Percentiles rank a stretch among this genome's conserved stretches.
Conservation (phyloP, 495 filamentous ascomycete genomes). For the Neurospora pannonica region DNA sequence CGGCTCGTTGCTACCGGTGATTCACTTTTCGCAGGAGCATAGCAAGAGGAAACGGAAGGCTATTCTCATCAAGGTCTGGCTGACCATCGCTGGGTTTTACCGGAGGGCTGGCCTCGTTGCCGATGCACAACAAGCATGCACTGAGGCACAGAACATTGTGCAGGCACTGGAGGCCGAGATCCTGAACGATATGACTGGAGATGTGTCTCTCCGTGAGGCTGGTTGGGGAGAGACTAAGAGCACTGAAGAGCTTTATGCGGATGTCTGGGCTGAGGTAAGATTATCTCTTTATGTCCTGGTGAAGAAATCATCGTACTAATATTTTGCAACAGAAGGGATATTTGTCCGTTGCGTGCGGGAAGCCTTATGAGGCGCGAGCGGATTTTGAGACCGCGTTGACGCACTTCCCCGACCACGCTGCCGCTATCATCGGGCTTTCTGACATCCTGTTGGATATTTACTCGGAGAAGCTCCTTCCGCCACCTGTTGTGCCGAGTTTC, state of each 20-base stretch:
- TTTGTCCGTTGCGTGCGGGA: constrained; percentile 50
- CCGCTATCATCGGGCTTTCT: constrained; percentile 71
- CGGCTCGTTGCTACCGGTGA: constrained; percentile 29
- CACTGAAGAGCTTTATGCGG: constrained; percentile 70
- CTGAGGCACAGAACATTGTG: constrained; percentile 69
- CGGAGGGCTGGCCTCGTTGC: constrained; percentile 66
- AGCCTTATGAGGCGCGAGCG: constrained; percentile 56
- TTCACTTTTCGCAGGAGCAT: constrained; percentile 42
- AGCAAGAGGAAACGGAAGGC: constrained; percentile 48
- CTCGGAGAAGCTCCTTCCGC: constrained; percentile 47
- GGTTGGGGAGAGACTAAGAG: constrained; percentile 69
- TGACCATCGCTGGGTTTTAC: constrained; percentile 80
- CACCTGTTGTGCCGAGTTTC: constrained; percentile 31
- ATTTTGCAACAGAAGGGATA: constrained; percentile 49
- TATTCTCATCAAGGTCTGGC: constrained; percentile 72
- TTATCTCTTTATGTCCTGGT: neutral
- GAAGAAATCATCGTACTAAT: constrained; percentile 21
- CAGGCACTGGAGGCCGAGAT: constrained; percentile 45
- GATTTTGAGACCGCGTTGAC: constrained; percentile 73
- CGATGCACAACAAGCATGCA: constrained; percentile 67
- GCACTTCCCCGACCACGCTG: constrained; percentile 64
- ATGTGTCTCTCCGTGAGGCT: constrained; percentile 42
- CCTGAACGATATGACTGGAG: constrained; percentile 38
- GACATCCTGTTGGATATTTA: constrained; percentile 84
- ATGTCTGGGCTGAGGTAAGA: constrained; percentile 64